Evolutionary conservation across 31 red algal genomes (phyloP), one percentile per base, ranked within the genome.

Genomic region (Asparagopsis taxiformis): DNA sequence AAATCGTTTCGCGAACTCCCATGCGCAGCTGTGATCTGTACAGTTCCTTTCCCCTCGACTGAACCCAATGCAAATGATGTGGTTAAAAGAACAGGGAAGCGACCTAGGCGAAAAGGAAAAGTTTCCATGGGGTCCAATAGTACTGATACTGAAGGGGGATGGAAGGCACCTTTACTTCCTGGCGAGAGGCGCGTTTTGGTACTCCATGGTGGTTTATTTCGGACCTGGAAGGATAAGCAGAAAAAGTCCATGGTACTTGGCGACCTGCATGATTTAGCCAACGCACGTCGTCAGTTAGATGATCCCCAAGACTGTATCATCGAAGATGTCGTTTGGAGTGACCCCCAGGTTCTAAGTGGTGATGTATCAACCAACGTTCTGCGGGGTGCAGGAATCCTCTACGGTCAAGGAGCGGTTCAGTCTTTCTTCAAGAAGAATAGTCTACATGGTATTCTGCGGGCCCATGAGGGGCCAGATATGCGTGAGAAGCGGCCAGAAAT

Each of bases 381-480:
- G 31, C 29, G 91, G 54, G 84, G 91, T 0, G 91, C 82, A 19
- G 91, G 91, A 28, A 68, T 94, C 39, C 53, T 89, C 10, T 94
- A 57, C 55, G 91, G 91, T 16, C 30, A 55, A 25, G 81, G 71
- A 31, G 81, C 80, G 0, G 85, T 82, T 17, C 37, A 85, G 31
- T 20, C 56, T 24, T 94, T 85, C 59, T 82, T 94, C 25, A 68
- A 61, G 23, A 30, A 55, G 28, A 94, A 94, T 41, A 61, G 60
- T 32, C 64, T 94, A 0, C 53, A 70, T 33, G 84, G 73, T 39
- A 65, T 94, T 32, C 73, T 94, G 63, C 84, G 91, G 24, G 84
- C 91, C 5, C 91, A 94, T 62, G 91, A 94, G 68, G 91, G 91
- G n/a, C 91, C 91, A 32, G 91, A 94, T 65, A 69, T 84, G 41